phyloP scores from a whole-genome alignment of 176 grass and related monocot species.

The Cymbopogon citratus region DNA sequence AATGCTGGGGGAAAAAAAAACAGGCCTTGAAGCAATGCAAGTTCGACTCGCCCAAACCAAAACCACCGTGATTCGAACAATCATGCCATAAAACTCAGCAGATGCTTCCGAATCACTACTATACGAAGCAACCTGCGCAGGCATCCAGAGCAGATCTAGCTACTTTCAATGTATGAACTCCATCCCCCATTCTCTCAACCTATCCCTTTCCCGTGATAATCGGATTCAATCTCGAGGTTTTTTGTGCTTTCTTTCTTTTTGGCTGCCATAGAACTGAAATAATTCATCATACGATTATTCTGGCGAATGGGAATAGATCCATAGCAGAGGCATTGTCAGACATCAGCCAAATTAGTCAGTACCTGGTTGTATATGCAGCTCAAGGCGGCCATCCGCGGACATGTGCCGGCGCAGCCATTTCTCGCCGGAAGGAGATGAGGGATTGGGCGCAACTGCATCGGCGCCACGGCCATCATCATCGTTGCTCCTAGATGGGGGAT shows the following conservation, averaged over 20 bases:
- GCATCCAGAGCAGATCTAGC: background rate
- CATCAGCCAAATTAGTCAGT: background rate
- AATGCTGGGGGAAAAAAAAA: background rate
- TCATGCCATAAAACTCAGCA: background rate
- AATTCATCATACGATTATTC: background rate
- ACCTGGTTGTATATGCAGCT: constrained; percentile 37
- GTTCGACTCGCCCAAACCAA: too few species aligned
- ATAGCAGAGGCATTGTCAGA: background rate
- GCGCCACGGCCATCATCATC: constrained; percentile 18
- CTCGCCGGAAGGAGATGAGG: constrained; percentile 5
- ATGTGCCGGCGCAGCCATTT: background rate
- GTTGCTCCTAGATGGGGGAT: background rate
- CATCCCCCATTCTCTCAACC: background rate
- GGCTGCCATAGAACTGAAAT: background rate
- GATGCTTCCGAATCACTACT: background rate
- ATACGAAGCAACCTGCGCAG: background rate
- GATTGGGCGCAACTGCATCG: constrained; percentile 12
- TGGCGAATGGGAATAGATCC: background rate
- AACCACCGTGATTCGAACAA: too few species aligned
- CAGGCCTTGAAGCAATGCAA: too few species aligned
- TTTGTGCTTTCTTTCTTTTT: background rate
- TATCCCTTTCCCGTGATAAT: background rate
- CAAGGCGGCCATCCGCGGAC: background rate
- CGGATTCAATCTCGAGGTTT: too few species aligned
- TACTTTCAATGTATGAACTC: background rate